Base-by-base conservation (phyloP, 108 stramenopile genomes). In the Pelagomonas calceolata region DNA sequence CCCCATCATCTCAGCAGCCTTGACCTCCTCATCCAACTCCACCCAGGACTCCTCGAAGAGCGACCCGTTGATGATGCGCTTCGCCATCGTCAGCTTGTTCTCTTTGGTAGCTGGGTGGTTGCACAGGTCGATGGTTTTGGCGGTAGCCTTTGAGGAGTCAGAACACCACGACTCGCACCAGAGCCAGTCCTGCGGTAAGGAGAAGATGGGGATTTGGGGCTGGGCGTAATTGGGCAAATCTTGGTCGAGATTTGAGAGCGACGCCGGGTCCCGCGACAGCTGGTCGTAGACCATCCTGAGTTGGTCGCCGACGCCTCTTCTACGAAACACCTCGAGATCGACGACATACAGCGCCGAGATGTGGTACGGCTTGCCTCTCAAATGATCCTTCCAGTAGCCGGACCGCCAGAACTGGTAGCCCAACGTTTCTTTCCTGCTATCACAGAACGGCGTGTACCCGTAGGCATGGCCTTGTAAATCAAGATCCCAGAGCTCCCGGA, bases 151-250 rank as follows among this genome's bases (percentile, higher is more conserved):
- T 60, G 92, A 93, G 68, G 91, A 92, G 66, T 96, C 94, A 9
- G 89, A 90, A 80, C 98, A 99, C 98, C 98, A 99, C n/a, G 88
- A 83, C 76, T 99, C 98, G 77, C 98, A 99, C 98, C 98, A 99
- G 32, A 99, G 82, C 98, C 98, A 99, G 75, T 96, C 95, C 71
- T 96, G 95, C 17, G 96, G 96, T 35, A 97, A 80, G 30, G 87
- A 90, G 66, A 87, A 85, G 34, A 95, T 95, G 15, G 88, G 88
- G n/a, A 95, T 89, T 66, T 82, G 75, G 72, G 90, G 83, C 75
- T 97, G 95, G 10, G 91, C 93, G 68, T 94, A 99, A 77, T 99
- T 99, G 16, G 98, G 98, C 69, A 99, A 78, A 72, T 99, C 98
- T 85, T 99, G 98, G 73, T 97, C 98, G 64, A 98, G 81, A 70